A percentile compares a stretch with the other conserved stretches of the same genome.
Evolutionary conservation across 495 filamentous ascomycete genomes (phyloP).

Genomic region (Xylaria cubensis): DNA sequence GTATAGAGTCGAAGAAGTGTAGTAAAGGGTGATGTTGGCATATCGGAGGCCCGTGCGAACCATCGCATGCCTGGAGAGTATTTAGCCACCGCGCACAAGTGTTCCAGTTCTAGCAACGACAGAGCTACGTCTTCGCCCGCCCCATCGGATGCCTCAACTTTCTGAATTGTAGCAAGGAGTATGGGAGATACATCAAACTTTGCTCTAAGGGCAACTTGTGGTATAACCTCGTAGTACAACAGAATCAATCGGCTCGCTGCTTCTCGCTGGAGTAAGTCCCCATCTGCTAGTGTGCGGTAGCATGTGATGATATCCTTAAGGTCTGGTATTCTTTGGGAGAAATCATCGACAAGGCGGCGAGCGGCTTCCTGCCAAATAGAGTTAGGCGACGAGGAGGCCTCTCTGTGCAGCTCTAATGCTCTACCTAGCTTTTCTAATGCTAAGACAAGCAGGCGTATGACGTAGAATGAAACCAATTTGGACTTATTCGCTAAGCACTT

Average conservation of each 20-base stretch:
- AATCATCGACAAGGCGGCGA: slow-evolving; percentile 70
- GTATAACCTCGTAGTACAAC: slow-evolving; percentile 81
- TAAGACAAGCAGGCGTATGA: slow-evolving; percentile 74
- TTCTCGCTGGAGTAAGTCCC: slow-evolving; percentile 78
- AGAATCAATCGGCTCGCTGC: slow-evolving; percentile 74
- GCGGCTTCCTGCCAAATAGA: slow-evolving; percentile 70
- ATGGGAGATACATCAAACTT: slow-evolving; percentile 84
- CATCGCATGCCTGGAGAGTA: slow-evolving; percentile 82
- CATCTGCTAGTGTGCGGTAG: slow-evolving; percentile 68
- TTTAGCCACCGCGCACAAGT: slow-evolving; percentile 76
- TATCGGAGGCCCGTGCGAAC: slow-evolving; percentile 63
- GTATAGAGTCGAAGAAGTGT: slow-evolving; percentile 62
- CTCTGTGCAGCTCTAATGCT: slow-evolving; percentile 61
- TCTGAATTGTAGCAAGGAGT: slow-evolving; percentile 67
- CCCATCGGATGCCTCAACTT: slow-evolving; percentile 31
- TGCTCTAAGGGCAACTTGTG: slow-evolving; percentile 78
- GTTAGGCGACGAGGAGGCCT: slow-evolving; percentile 49
- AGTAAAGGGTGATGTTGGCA: slow-evolving; percentile 68
- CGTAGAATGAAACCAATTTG: slow-evolving; percentile 81
- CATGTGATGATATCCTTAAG: slow-evolving; percentile 76
- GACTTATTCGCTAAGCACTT: slow-evolving; percentile 78
- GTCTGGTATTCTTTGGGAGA: slow-evolving; percentile 77
- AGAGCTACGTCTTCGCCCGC: slow-evolving; percentile 55
- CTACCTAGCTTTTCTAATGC: slow-evolving; percentile 78
- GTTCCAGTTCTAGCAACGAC: slow-evolving; percentile 71